Base-by-base conservation (phyloP, 2,329 filamentous ascomycete genomes). In the Diaporthe sp. region DNA sequence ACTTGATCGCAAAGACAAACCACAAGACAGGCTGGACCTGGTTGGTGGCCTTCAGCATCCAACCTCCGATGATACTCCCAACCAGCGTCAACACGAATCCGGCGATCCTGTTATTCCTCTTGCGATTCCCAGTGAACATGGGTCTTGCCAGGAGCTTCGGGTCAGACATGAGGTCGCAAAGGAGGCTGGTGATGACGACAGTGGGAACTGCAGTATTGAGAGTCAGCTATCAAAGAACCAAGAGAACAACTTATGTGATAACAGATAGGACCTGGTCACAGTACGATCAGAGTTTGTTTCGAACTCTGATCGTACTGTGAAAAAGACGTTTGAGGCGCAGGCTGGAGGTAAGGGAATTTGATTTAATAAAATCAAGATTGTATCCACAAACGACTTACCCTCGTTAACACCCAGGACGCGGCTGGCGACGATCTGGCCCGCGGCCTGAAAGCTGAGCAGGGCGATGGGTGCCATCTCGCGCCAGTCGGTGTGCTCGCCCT, bases 171-270 rank as follows among this genome's bases (percentile, higher is more conserved):
- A 90, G 77, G 77, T 90, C 88, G 78, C 86, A 88, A 78, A 89
- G 88, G 51, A 88, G 81, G 72, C 85, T 88, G n/a, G 88, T 90
- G 51, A 90, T 79, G 13, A 90, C 88, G 63, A 86, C 88, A 0
- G 88, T 88, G 1, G 88, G 88, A 58, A 90, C 81, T 51, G 47
- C n/a, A 25, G 17, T 27, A 51, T 25, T 51, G 4, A 1, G n/a
- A 0, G n/a, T 51, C n/a, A 51, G 47, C n/a, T 6, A 15, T 15
- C 10, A 51, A 25, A 51, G n/a, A 51, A 25, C 0, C 3, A 19
- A 10, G 9, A 25, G 22, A 25, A 9, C 7, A n/a, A 1, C 4
- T 6, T 2, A 12, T 13, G 22, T 50, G 9, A n/a, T 5, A 12
- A 47, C 9, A 47, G 7, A 10, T 22, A 8, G 8, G 8, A 47